Evolutionary conservation across 768 basidiomycete species (phyloP).

Genomic region (Galerina sulciceps): DNA sequence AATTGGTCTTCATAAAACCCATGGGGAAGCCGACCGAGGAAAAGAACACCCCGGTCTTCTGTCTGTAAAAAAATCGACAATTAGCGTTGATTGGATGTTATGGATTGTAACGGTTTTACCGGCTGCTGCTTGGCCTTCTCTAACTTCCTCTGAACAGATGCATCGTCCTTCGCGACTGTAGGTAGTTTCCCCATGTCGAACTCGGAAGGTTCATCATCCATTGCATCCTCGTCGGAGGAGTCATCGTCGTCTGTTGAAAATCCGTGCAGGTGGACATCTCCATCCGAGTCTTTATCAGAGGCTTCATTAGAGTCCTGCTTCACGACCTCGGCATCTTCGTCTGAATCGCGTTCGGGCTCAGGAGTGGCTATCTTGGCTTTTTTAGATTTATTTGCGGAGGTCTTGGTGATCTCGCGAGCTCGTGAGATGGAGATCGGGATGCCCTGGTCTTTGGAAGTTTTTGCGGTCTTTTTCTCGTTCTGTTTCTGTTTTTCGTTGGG

Average conservation of each 20-base stretch:
- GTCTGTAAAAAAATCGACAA: conserved; percentile 29
- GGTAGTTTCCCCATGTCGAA: conserved; percentile 79
- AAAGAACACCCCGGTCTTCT: conserved; percentile 82
- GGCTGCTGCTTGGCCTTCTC: conserved; percentile 66
- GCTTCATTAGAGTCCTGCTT: conserved; percentile 16
- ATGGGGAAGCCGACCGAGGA: conserved; percentile 90
- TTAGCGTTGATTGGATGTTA: background rate
- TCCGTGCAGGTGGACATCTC: conserved; percentile 60
- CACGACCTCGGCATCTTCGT: conserved; percentile 17
- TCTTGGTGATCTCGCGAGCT: conserved; percentile 12
- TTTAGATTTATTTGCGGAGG: conserved; percentile 26
- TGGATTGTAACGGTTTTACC: conserved; percentile 40
- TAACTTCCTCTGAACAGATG: conserved; percentile 67
- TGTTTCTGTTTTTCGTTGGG: conserved; percentile 11
- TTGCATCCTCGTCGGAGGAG: conserved; percentile 72
- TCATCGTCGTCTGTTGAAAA: conserved; percentile 81
- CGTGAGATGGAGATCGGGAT: conserved; percentile 19
- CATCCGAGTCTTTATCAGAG: conserved; percentile 22
- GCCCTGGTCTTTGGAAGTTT: background rate
- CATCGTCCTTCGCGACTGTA: conserved; percentile 88
- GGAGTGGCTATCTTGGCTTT: conserved; percentile 30
- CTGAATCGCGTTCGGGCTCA: conserved; percentile 21
- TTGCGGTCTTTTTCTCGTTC: conserved; percentile 20
- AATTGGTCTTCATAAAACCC: conserved; percentile 98
- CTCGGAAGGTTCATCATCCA: conserved; percentile 52